Evolutionary conservation across 371 early-diverging fungal genomes (phyloP).

Genomic region (Mucor sp.): DNA sequence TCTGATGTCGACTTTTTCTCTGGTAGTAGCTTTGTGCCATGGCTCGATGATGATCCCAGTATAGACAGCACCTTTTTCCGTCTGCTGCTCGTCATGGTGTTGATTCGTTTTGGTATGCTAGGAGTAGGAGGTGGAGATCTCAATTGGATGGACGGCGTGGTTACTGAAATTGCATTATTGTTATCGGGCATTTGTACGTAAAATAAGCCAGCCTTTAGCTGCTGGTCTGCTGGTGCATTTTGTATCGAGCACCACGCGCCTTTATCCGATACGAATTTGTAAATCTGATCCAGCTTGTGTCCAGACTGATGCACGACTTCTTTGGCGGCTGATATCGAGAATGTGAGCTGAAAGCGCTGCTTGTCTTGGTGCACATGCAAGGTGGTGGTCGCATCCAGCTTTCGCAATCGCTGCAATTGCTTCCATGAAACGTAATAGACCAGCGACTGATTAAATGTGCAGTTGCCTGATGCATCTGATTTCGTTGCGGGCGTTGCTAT

Average conservation of each 20-base stretch:
- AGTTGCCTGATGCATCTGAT: constrained; percentile 28
- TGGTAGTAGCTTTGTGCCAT: not conserved
- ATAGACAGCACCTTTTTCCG: constrained; percentile 14
- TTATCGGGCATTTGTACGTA: constrained; percentile 47
- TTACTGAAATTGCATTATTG: constrained; percentile 5
- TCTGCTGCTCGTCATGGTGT: constrained; percentile 3
- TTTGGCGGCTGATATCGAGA: constrained; percentile 40
- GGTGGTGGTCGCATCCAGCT: constrained; percentile 31
- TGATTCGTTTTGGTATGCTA: constrained; percentile 14
- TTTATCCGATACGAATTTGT: constrained; percentile 45
- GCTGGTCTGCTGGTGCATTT: constrained; percentile 19
- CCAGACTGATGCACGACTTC: constrained; percentile 39
- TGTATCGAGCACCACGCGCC: constrained; percentile 37
- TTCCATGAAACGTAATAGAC: constrained; percentile 49
- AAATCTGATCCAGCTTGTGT: constrained; percentile 40
- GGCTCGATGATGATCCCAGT: constrained; percentile 7
- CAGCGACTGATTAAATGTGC: constrained; percentile 34
- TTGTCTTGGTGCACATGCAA: constrained; percentile 13
- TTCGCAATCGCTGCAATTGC: constrained; percentile 38
- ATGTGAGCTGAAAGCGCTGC: constrained; percentile 8
- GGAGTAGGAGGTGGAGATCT: constrained; percentile 30
- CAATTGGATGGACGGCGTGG: constrained; percentile 22
- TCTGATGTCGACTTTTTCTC: not conserved
- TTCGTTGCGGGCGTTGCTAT: constrained; percentile 32
- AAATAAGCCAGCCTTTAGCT: constrained; percentile 44